phyloP scores from a whole-genome alignment of 2,329 filamentous ascomycete genomes.

The Capronia americana region DNA sequence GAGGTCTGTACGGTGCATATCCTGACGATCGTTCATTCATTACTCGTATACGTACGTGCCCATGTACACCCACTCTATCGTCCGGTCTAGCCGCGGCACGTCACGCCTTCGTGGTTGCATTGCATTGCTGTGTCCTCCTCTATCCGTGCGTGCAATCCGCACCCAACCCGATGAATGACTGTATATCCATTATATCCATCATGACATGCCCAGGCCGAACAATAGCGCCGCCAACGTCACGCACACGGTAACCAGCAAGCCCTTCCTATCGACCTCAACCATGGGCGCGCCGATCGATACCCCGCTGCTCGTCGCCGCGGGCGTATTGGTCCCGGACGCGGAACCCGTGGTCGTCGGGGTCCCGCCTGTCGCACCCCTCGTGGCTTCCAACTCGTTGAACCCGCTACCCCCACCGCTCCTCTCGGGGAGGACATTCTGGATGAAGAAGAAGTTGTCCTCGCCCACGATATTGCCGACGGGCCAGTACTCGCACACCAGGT shows the following conservation, averaged over 20 bases:
- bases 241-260: slow-evolving; percentile 26
- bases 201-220: slow-evolving; percentile 35
- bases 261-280: slow-evolving; percentile 22
- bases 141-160: background rate
- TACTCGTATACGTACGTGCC: background rate
- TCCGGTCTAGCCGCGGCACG: too few species aligned
- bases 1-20: background rate
- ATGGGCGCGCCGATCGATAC: slow-evolving; percentile 23
- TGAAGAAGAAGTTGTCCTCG: slow-evolving; percentile 36
- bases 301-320: slow-evolving; percentile 20
- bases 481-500: slow-evolving; percentile 73
- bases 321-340: slow-evolving; percentile 2
- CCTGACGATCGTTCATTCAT: background rate
- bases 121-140: background rate
- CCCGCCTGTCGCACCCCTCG: slow-evolving; percentile 36
- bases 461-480: slow-evolving; percentile 67
- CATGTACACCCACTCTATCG: background rate
- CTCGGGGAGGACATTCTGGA: slow-evolving; percentile 37
- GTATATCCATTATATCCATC: slow-evolving; percentile 1
- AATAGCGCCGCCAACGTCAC: slow-evolving; percentile 32
- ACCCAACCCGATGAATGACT: background rate
- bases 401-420: slow-evolving; percentile 27
- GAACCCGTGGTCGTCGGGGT: slow-evolving; percentile 23
- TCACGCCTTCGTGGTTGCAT: background rate
- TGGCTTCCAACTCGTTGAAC: slow-evolving; percentile 33